Evolutionary conservation across 257 asterid genomes (phyloP).

Genomic region (Primulina tabacum): DNA sequence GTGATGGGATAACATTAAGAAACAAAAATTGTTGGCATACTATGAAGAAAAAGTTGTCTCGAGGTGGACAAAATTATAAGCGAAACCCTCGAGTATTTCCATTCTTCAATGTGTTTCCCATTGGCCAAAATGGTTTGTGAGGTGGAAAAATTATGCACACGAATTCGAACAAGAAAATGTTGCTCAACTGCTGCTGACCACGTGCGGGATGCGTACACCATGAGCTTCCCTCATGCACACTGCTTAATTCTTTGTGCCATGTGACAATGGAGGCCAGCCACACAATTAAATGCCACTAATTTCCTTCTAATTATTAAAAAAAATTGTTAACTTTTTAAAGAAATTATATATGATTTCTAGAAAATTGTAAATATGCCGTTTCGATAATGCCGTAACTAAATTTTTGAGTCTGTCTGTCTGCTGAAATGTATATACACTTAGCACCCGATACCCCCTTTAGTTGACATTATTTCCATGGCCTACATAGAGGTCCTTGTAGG

Average conservation of each 20-base stretch:
- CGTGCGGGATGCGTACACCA: constrained; percentile 22
- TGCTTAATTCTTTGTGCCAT: neutral
- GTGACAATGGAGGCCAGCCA: neutral
- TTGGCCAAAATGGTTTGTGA: neutral
- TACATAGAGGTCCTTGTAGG: neutral
- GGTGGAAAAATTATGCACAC: constrained; percentile 25
- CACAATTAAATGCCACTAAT: neutral
- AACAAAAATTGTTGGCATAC: too few species aligned
- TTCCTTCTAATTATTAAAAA: neutral
- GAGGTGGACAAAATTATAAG: too few species aligned
- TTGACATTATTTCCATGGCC: constrained; percentile 3
- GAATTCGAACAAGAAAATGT: constrained; percentile 13
- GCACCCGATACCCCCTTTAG: neutral
- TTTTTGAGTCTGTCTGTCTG: neutral
- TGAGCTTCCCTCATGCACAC: constrained; percentile 28
- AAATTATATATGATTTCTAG: too few species aligned
- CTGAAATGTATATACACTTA: too few species aligned
- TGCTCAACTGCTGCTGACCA: constrained; percentile 18
- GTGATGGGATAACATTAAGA: too few species aligned
- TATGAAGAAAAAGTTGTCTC: too few species aligned
- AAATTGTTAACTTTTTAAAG: neutral
- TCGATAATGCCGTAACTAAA: neutral
- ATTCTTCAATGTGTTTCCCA: too few species aligned
- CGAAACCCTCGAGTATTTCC: too few species aligned
- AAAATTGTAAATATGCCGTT: neutral